phyloP scores from a whole-genome alignment of 2,329 filamentous ascomycete species.

The Ceratocystis papillata region DNA sequence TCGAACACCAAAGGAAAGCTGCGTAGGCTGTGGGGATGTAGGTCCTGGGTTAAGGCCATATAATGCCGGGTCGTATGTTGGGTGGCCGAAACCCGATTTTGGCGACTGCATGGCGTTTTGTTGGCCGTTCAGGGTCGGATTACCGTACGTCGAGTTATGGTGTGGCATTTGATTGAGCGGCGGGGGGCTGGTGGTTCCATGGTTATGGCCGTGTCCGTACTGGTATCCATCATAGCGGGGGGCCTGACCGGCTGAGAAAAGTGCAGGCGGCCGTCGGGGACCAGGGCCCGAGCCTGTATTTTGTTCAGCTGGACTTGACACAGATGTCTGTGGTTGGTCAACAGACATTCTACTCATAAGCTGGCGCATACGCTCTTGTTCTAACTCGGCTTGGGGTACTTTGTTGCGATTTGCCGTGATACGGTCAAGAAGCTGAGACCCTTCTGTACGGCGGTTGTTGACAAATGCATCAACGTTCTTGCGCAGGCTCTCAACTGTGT shows the following conservation, averaged over 20 bases:
- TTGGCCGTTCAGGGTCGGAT: constrained; percentile 30
- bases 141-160: constrained; percentile 30
- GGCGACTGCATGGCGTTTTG: constrained; percentile 29
- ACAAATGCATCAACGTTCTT: constrained; percentile 98
- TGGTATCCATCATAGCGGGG: constrained; percentile 47
- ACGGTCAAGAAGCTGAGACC: constrained; percentile 73
- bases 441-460: constrained; percentile 84
- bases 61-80: constrained; percentile 48
- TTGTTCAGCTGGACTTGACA: constrained; percentile 31
- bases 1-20: constrained; percentile 40
- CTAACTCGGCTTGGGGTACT: constrained; percentile 59
- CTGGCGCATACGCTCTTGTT: constrained; percentile 75
- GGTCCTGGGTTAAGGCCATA: constrained; percentile 49
- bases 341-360: constrained; percentile 95
- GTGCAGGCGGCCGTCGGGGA: constrained; percentile 32
- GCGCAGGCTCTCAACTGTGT: constrained; percentile 79
- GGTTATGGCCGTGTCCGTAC: constrained; percentile 47
- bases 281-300: constrained; percentile 27
- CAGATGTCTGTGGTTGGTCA: constrained; percentile 41
- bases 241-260: constrained; percentile 40
- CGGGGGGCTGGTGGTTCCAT: constrained; percentile 48
- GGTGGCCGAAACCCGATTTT: constrained; percentile 36
- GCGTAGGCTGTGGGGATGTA: constrained; percentile 53
- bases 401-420: constrained; percentile 59
- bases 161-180: constrained; percentile 39